These are phyloP conservation scores for Irpex sp. DNA, from an alignment of 1,284 basidiomycete species.

Conservation along the genomic window DNA sequence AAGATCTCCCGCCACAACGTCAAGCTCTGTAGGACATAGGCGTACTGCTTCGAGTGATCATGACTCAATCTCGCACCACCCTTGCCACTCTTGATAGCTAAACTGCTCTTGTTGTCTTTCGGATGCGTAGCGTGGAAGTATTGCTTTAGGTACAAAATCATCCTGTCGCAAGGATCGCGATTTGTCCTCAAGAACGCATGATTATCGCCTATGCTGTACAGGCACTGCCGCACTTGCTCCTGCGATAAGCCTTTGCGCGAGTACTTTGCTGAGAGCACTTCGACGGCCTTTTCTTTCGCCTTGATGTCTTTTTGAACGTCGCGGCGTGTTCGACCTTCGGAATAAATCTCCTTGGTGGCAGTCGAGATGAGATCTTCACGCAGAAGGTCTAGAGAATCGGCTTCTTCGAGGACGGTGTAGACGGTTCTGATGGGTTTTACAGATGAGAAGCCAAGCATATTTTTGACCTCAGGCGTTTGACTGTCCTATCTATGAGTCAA, in stretches of 20 bases:
- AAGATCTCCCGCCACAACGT: slow-evolving; percentile 80
- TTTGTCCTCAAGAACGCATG: slow-evolving; percentile 78
- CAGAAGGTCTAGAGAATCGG: slow-evolving; percentile 58
- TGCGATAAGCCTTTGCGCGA: slow-evolving; percentile 48
- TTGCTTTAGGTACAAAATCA: slow-evolving; percentile 69
- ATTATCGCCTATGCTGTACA: slow-evolving; percentile 82
- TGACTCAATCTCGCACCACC: slow-evolving; percentile 74
- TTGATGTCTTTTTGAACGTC: slow-evolving; percentile 78
- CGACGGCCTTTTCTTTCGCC: slow-evolving; percentile 75
- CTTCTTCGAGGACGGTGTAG: slow-evolving; percentile 54
- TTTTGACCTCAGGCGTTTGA: slow-evolving; percentile 69
- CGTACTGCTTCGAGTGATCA: slow-evolving; percentile 76
- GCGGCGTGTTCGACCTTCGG: slow-evolving; percentile 62
- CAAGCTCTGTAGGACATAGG: slow-evolving; percentile 76
- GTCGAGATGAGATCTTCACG: slow-evolving; percentile 65
- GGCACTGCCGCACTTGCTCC: slow-evolving; percentile 65
- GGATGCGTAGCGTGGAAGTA: slow-evolving; percentile 69
- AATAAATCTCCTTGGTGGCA: slow-evolving; percentile 74
- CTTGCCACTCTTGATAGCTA: slow-evolving; percentile 73
- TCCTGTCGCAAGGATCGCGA: slow-evolving; percentile 76
- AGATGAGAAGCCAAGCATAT: slow-evolving; percentile 69
- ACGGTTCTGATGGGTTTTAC: slow-evolving; percentile 72
- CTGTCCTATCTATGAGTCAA: slow-evolving; percentile 50
- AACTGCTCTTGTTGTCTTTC: slow-evolving; percentile 53
- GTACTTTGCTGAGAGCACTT: slow-evolving; percentile 62